Evolutionary conservation across 2,329 filamentous ascomycete genomes (phyloP).

Genomic region (Plenodomus tracheiphilus): DNA sequence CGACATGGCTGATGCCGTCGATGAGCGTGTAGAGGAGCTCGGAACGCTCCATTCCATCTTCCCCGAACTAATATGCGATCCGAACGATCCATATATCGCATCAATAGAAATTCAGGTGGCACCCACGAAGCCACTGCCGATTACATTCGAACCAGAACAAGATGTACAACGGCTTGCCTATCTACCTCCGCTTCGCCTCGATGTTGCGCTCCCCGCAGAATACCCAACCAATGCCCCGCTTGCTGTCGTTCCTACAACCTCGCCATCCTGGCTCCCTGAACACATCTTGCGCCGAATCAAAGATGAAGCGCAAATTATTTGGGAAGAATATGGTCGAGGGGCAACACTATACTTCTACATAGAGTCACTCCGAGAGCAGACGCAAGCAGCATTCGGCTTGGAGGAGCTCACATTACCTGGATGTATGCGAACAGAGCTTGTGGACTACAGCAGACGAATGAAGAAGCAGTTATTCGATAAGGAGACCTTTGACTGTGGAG

Average conservation of each 20-base stretch:
- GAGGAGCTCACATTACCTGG: conserved; percentile 52
- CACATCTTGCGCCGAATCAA: conserved; percentile 50
- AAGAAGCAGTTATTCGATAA: conserved; percentile 76
- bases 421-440: conserved; percentile 66
- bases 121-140: conserved; percentile 55
- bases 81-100: conserved; percentile 48
- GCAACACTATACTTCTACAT: conserved; percentile 64
- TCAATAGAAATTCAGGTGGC: conserved; percentile 60
- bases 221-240: conserved; percentile 61
- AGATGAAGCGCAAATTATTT: conserved; percentile 54
- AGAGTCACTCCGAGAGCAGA: conserved; percentile 61
- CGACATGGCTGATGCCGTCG: conserved; percentile 46
- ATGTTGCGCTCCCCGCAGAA: conserved; percentile 56
- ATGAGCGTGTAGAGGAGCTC: conserved; percentile 64
- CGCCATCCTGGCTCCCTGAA: conserved; percentile 58
- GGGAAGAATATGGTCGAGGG: conserved; percentile 63
- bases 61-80: conserved; percentile 60
- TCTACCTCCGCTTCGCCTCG: conserved; percentile 59
- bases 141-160: conserved; percentile 30
- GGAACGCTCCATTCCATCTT: conserved; percentile 64
- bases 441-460: conserved; percentile 77
- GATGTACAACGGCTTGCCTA: conserved; percentile 56
- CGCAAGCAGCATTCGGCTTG: conserved; percentile 59
- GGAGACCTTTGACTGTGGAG: conserved; percentile 83
- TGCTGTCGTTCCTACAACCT: conserved; percentile 52